Evolutionary conservation across 805 yeast species (phyloP), one percentile per base, ranked within the genome.

Genomic region (Diddensiella caesifluorescens): DNA sequence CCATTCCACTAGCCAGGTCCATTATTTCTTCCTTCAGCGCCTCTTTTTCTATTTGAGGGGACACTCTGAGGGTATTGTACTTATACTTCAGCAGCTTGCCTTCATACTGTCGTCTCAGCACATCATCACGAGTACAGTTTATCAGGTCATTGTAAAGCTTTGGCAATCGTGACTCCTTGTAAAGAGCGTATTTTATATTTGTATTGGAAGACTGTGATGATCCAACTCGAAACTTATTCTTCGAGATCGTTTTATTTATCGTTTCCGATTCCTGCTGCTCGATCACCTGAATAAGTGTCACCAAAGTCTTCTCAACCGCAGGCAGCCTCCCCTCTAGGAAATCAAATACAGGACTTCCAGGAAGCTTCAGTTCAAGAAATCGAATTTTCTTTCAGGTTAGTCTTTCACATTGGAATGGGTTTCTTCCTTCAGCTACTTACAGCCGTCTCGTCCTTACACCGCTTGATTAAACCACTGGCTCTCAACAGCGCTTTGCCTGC

Each of bases 1-100:
- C 76, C 80, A 89, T 75, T 26, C 83, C 94, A 10, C 77, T 79
- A 0, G 77, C 75, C 71, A 77, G 69, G 6, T 73, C 76, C 33
- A 65, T 64, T 3, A 88, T 62, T 21, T 73, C 70, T 1, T 53
- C 51, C 6, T 65, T 64, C 21, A 72, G 52, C 1, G 42, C 45
- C 12, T 59, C 56, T 42, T 80, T 79, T 59, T 38, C 25, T 20
- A 27, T 58, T 0, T 44, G 40, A 0, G 92, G 86, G 26, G 76
- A 66, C 1, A 73, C 67, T 43, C 64, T 67, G 39, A 88, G 61
- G 32, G 76, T 61, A 15, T 72, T 71, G 45, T 77, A 73, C 45
- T 75, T 71, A 55, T 79, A 77, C 42, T 71, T 68, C 28, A 92
- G 60, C 50, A 72, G 70, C 29, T 73, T 70, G 15, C 75, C 77